phyloP scores from a whole-genome alignment of 495 filamentous ascomycete species.

The Platismatia glauca region DNA sequence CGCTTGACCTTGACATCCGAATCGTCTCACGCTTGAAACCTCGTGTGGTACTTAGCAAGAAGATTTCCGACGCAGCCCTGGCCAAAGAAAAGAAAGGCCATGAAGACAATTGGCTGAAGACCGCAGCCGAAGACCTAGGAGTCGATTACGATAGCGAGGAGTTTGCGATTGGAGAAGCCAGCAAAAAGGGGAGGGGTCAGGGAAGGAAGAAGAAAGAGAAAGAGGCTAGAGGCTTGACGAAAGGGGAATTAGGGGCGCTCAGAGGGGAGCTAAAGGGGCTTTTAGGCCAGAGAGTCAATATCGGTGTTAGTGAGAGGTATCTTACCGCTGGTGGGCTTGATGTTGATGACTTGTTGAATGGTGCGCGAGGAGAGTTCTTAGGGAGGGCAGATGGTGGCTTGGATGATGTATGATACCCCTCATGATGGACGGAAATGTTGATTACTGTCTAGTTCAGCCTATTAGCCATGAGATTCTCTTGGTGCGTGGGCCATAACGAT shows the following conservation, averaged over 20 bases:
- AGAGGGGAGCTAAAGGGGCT: constrained; percentile 55
- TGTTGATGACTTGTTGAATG: constrained; percentile 65
- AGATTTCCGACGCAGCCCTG: constrained; percentile 68
- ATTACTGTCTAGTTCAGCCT: background rate
- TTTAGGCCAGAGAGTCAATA: constrained; percentile 70
- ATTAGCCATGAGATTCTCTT: background rate
- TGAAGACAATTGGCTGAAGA: constrained; percentile 75
- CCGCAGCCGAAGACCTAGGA: constrained; percentile 85
- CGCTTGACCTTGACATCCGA: constrained; percentile 74
- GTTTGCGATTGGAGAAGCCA: constrained; percentile 49
- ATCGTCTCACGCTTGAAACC: constrained; percentile 65
- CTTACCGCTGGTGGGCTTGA: constrained; percentile 72
- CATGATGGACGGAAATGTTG: background rate
- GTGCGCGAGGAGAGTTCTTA: constrained; percentile 46
- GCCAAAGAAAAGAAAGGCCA: constrained; percentile 79
- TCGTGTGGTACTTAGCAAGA: constrained; percentile 66
- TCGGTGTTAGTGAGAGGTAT: constrained; percentile 86
- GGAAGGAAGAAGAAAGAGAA: constrained; percentile 68
- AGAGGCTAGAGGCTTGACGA: constrained; percentile 56
- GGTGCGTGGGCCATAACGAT: background rate
- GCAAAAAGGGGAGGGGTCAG: constrained; percentile 56
- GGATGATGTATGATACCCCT: background rate
- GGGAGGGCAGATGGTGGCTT: constrained; percentile 44
- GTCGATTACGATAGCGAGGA: constrained; percentile 90
- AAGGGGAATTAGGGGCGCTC: constrained; percentile 56